phyloP scores from a whole-genome alignment of 768 basidiomycete species.

The Lactarius sanguifluus region DNA sequence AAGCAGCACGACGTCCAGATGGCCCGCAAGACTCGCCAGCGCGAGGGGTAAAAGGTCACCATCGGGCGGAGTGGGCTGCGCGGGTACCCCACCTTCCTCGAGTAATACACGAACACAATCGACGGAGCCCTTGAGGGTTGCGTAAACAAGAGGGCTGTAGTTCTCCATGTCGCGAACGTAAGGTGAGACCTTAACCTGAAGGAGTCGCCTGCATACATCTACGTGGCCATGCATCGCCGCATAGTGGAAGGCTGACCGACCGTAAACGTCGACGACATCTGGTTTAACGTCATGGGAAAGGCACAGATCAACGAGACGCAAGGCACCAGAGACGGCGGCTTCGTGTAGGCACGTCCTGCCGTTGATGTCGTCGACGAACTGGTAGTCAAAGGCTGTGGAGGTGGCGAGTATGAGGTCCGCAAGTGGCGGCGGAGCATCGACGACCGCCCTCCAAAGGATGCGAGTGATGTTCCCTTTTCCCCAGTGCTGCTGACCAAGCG shows the following conservation, averaged over 20 bases:
- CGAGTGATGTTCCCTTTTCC: slow-evolving; percentile 74
- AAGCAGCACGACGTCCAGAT: slow-evolving; percentile 76
- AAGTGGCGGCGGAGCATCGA: slow-evolving; percentile 73
- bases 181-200: slow-evolving; percentile 65
- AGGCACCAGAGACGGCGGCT: slow-evolving; percentile 81
- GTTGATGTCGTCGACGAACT: slow-evolving; percentile 95
- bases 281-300: slow-evolving; percentile 69
- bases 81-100: slow-evolving; percentile 63
- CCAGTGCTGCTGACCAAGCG: slow-evolving; percentile 58
- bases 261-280: slow-evolving; percentile 83
- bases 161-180: slow-evolving; percentile 87
- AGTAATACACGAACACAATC: slow-evolving; percentile 84
- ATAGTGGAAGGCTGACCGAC: slow-evolving; percentile 92
- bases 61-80: slow-evolving; percentile 54
- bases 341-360: slow-evolving; percentile 92
- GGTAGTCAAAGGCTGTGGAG: slow-evolving; percentile 77
- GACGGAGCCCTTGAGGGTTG: slow-evolving; percentile 81
- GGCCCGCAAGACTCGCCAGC: slow-evolving; percentile 87
- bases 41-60: slow-evolving; percentile 84
- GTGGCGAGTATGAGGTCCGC: slow-evolving; percentile 74
- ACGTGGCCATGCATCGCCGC: slow-evolving; percentile 91
- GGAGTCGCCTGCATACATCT: slow-evolving; percentile 67
- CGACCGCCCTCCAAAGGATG: slow-evolving; percentile 92
- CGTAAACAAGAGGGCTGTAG: slow-evolving; percentile 91
- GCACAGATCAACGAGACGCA: slow-evolving; percentile 78